A percentile compares a stretch with the other conserved stretches of the same genome.
Evolutionary conservation across 495 filamentous ascomycete species (phyloP).

Genomic region (Pyrenopolyporus hunteri): DNA sequence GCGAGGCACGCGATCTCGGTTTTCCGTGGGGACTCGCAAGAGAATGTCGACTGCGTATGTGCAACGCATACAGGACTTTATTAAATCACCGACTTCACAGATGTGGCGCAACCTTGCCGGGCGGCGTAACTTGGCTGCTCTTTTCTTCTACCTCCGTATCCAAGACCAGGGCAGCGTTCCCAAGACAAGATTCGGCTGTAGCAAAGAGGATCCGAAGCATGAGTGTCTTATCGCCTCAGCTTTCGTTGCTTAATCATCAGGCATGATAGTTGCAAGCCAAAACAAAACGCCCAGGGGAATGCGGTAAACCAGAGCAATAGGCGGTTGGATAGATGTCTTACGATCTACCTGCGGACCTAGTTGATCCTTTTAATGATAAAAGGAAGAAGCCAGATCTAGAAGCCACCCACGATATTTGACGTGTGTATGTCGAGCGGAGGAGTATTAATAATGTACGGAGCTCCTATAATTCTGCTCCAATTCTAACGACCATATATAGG

Average conservation of each 20-base stretch:
- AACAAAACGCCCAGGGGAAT: no score
- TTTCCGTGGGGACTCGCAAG: conserved; percentile 16
- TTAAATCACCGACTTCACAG: conserved; percentile 29
- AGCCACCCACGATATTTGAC: conserved; percentile 18
- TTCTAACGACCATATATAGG: conserved; percentile 7
- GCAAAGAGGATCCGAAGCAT: conserved; percentile 5
- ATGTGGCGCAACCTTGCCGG: conserved; percentile 15
- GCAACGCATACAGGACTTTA: conserved; percentile 26
- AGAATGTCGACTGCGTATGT: conserved; percentile 24
- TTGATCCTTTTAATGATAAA: conserved; percentile 17
- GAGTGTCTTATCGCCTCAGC: conserved; percentile 7
- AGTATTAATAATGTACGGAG: conserved; percentile 11
- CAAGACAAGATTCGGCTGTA: conserved; percentile 13
- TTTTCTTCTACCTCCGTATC: conserved; percentile 21
- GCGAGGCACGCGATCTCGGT: conserved; percentile 8
- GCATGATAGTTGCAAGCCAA: conserved; percentile 21
- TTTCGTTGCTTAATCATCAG: conserved; percentile 14
- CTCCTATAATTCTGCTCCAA: background rate
- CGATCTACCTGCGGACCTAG: conserved; percentile 2
- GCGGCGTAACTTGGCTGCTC: conserved; percentile 18
- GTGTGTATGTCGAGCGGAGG: conserved; percentile 21
- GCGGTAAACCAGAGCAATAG: conserved; percentile 1
- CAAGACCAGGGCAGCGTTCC: conserved; percentile 9
- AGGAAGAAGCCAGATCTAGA: conserved; percentile 13
- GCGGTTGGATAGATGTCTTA: background rate